Conservation (phyloP, 1,139 yeast genomes). For the Hyphopichia buzzinii region DNA sequence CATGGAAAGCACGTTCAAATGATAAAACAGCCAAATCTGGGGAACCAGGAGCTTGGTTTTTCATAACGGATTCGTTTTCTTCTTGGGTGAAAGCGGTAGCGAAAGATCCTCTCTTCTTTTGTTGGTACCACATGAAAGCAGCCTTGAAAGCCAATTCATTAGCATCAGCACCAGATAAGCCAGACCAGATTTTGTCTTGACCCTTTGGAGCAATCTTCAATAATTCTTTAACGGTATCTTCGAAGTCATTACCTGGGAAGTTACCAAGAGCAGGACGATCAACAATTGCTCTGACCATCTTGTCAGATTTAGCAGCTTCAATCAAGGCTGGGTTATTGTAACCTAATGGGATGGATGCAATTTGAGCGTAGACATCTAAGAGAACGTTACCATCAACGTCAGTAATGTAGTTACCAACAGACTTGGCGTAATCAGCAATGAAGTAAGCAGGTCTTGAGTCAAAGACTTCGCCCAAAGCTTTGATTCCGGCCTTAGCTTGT, state of each 20-base stretch:
- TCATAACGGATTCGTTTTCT: slow-evolving; percentile 63
- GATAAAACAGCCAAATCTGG: slow-evolving; percentile 74
- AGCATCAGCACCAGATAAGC: slow-evolving; percentile 80
- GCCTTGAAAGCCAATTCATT: slow-evolving; percentile 85
- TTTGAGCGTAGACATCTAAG: slow-evolving; percentile 74
- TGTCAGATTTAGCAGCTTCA: slow-evolving; percentile 60
- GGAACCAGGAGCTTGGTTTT: slow-evolving; percentile 68
- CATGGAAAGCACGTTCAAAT: slow-evolving; percentile 76
- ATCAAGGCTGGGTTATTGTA: slow-evolving; percentile 73
- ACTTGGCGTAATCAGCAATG: slow-evolving; percentile 65
- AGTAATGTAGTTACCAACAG: slow-evolving; percentile 66
- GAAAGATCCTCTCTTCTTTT: slow-evolving; percentile 57
- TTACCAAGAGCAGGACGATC: slow-evolving; percentile 79
- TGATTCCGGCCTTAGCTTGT: slow-evolving; percentile 43
- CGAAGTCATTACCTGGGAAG: slow-evolving; percentile 66
- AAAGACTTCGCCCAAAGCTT: slow-evolving; percentile 51
- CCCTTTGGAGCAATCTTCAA: slow-evolving; percentile 71
- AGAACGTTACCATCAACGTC: slow-evolving; percentile 69
- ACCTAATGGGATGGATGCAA: slow-evolving; percentile 75
- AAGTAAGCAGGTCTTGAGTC: slow-evolving; percentile 69
- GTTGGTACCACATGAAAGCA: slow-evolving; percentile 73
- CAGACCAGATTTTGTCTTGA: slow-evolving; percentile 68
- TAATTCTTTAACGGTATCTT: slow-evolving; percentile 53
- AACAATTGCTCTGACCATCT: slow-evolving; percentile 64
- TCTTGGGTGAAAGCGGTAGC: slow-evolving; percentile 50